Base-by-base conservation (phyloP, 345 rosid genomes). In the Dimocarpus longan region DNA sequence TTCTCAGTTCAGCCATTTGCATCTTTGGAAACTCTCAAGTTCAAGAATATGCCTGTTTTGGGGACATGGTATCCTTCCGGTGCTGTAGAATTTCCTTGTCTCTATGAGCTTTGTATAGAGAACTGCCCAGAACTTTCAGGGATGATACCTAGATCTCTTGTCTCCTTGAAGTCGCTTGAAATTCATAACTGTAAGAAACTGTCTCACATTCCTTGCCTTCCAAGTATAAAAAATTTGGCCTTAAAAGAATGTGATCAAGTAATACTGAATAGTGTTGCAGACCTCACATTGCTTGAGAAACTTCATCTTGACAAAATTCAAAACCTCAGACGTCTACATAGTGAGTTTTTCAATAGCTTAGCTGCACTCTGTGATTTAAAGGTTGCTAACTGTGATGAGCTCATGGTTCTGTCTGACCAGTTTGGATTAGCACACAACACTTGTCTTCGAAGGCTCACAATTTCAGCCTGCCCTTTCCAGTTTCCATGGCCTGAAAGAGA, bases 341-440 rank as follows among this genome's bases (percentile, higher is more conserved):
- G n/a, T n/a, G n/a, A n/a, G n/a, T n/a, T n/a, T n/a, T n/a, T n/a
- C n/a, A n/a, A n/a, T n/a, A n/a, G 68, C 16, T 65, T 65, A 13
- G 8, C 68, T 65, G 39, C 68, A 65, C 68, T 65, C 2, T 28
- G 37, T 9, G 68, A 65, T 24, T 65, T 65, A 6, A 42, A 24
- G 68, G 42, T 65, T 24, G 68, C 37, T 26, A 65, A 65, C 37
- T 65, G 68, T 16, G 42, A 65, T 65, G 68, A 65, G 18, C 68
- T 65, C 68, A 24, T 32, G 8, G 6, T 65, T 65, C 22, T 65
- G 68, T 65, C 68, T 12, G 39, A 12, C 18, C 68, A 11, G 68
- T 24, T 65, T 26, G 68, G 68, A 28, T 56, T 56, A 56, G 62
- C 62, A 16, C 62, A 56, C n/a, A 18, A 56, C 62, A 19, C 62